Percentiles rank a stretch among this genome's conserved stretches.
Conservation (phyloP, 2,329 filamentous ascomycete genomes). For the Colletotrichum sp. region DNA sequence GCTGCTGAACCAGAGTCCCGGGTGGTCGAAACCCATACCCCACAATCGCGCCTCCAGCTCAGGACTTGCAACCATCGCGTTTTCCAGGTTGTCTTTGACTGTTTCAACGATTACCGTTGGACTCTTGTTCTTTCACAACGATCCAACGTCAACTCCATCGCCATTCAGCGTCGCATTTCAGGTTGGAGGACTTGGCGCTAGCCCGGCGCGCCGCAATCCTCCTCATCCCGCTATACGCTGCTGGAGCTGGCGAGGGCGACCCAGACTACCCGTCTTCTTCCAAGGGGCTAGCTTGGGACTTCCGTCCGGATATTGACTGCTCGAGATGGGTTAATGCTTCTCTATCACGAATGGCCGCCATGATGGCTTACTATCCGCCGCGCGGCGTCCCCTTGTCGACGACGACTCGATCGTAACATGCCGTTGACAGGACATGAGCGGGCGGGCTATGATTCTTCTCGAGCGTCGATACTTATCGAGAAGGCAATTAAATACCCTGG, state of each 20-base stretch:
- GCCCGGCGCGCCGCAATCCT: not conserved
- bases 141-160: not conserved
- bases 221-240: not conserved
- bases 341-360: not conserved
- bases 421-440: not conserved
- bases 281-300: not conserved
- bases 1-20: not conserved
- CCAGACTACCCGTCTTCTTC: not conserved
- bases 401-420: not conserved
- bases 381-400: not conserved
- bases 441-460: not conserved
- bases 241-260: not conserved
- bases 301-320: not conserved
- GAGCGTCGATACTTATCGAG: not conserved
- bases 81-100: not conserved
- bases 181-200: not conserved
- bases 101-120: not conserved
- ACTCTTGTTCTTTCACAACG: not conserved
- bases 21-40: not conserved
- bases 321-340: not conserved
- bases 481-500: conserved; percentile 7
- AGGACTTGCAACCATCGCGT: not conserved
- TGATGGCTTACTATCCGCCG: not conserved
- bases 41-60: not conserved
- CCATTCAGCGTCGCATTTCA: not conserved